Base-by-base conservation (phyloP, 2,329 filamentous ascomycete genomes). In the Monilinia fructicola region DNA sequence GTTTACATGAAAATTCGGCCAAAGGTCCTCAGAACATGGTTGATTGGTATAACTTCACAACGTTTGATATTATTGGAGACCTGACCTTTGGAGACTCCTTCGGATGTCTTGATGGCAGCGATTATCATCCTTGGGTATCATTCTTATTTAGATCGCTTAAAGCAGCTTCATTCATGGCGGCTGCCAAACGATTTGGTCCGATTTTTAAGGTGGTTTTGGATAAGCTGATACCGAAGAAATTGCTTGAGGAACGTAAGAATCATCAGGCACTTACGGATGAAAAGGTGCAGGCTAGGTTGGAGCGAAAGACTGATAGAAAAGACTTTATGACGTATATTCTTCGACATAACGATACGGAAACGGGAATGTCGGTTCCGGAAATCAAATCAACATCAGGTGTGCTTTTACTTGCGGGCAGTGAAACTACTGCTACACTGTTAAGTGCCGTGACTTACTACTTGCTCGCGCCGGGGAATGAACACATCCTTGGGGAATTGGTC, bases 31-130 rank as follows among this genome's bases (percentile, higher is more conserved):
- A 67, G 14, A 66, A 72, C 54, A 73, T 78, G 71, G 72, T 68
- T 18, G 67, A 73, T 62, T 78, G 77, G 77, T 76, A 70, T 65
- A 77, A 77, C 61, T 77, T 73, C 65, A 66, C 73, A 3, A 74
- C 78, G 4, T 78, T 79, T 69, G 78, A 79, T 68, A 73, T 79
- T 35, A 75, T 78, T 44, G 78, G 78, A 28, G 79, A 81, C 65
- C 74, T 82, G 46, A 76, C 79, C 0, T 81, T 81, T 67, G 79
- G 79, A 3, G 77, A 80, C 61, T 75, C 77, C 2, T 80, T 79
- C 68, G 71, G 72, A 10, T 74, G 72, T 63, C 67, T 79, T 10
- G 67, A 76, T 42, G 67, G 68, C 50, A 75, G 74, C 70, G 61
- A 58, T 48, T 72, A 68, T 28, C 71, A 74, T 56, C 72, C 69